phyloP scores from a whole-genome alignment of 768 basidiomycete genomes.

The Serendipita sp. region DNA sequence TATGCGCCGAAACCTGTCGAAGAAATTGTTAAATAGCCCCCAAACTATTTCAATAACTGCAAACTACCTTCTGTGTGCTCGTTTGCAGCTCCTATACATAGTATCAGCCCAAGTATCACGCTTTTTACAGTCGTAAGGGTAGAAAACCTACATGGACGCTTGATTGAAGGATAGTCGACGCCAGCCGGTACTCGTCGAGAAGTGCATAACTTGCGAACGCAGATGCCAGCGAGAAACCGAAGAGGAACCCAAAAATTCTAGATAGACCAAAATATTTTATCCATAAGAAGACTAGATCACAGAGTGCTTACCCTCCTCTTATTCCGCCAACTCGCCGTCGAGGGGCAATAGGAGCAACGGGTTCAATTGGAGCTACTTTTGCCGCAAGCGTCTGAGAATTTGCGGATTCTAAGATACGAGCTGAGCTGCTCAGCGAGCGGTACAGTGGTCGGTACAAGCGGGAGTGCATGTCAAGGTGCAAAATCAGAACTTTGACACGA shows the following conservation, averaged over 20 bases:
- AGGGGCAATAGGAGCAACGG: not conserved
- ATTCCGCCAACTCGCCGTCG: not conserved
- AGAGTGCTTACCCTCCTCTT: not conserved
- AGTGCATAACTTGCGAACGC: slow-evolving; percentile 76
- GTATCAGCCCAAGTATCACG: not conserved
- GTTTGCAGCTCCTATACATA: slow-evolving; percentile 51
- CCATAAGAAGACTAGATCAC: not conserved
- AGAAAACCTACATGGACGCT: slow-evolving; percentile 35
- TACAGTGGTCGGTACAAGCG: not conserved
- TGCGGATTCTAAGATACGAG: not conserved
- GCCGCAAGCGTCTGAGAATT: not conserved
- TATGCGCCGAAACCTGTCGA: slow-evolving; percentile 61
- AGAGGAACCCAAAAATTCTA: slow-evolving; percentile 70
- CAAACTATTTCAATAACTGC: not conserved
- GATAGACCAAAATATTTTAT: not conserved
- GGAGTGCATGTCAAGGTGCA: not conserved
- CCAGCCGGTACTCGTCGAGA: slow-evolving; percentile 77
- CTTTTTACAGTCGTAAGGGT: not conserved
- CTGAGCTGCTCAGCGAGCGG: not conserved
- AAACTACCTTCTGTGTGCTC: slow-evolving; percentile 60
- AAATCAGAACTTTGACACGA: not conserved
- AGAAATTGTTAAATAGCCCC: not conserved
- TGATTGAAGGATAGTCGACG: slow-evolving; percentile 71
- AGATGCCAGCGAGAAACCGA: slow-evolving; percentile 82
- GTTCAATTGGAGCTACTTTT: not conserved